Base-by-base conservation (phyloP, 495 filamentous ascomycete species). In the Xylaria flabelliformis region DNA sequence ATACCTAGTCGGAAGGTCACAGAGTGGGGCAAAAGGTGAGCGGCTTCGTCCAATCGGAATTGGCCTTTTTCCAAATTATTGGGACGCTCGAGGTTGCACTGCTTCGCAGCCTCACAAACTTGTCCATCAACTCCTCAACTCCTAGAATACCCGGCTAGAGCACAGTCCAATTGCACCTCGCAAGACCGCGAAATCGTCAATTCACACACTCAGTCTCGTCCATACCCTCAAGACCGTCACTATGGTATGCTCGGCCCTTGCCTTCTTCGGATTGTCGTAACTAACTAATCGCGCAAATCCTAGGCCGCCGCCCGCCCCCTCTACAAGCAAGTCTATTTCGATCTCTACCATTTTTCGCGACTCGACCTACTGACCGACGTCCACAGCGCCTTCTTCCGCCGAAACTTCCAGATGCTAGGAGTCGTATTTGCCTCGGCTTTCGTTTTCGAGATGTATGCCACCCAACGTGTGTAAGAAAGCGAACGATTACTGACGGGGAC, bases 381-480 rank as follows among this genome's bases (percentile, higher is more conserved):
- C 44, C 34, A 34, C 84, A 98, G 97, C 86, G 80, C 87, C 78
- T 78, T 99, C 76, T 90, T 98, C 86, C 91, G 91, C 80, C 89
- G 86, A 78, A 98, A 99, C 85, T 89, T 88, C 72, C 85, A 91
- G 81, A 97, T 95, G 87, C 86, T 99, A 71, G 93, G 90, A 64
- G 86, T 87, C 46, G 92, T 98, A 77, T 98, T 99, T 83, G 87
- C 83, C 72, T 85, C 88, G 66, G 97, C 94, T 70, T 99, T 99
- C 81, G 93, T 88, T 65, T 95, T 97, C 79, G 93, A 98, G 86
- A 88, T 98, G 97, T 99, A 87, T 70, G 93, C 84, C 21, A 44
- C 65, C 26, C 51, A 46, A 44, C 58, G 58, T 50, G 15, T 26
- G 56, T 24, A 26, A 48, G 39, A 62, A 42, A 70, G 56, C 42